Evolutionary conservation across 371 early-diverging fungal genomes (phyloP).

Genomic region (Amoeboaphelidium protococcarum): DNA sequence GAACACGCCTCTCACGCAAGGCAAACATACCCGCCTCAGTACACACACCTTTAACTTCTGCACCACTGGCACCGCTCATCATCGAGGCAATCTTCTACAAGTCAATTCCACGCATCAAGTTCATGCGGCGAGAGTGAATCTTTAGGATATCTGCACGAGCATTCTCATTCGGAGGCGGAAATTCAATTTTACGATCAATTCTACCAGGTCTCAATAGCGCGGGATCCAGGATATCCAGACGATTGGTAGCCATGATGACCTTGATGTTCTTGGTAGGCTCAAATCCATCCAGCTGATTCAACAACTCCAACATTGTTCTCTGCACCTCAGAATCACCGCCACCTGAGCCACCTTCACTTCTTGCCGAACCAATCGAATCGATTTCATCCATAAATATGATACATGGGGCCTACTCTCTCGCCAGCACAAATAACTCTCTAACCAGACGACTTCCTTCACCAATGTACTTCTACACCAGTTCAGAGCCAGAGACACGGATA

Average conservation of each 20-base stretch:
- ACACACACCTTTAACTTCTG: constrained; percentile 98
- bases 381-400: constrained; percentile 99
- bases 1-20: constrained; percentile 93
- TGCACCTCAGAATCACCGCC: constrained; percentile 94
- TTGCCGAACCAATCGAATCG: constrained; percentile 93
- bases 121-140: constrained; percentile 99
- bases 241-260: constrained; percentile 99
- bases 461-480: constrained; percentile 99
- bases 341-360: constrained; percentile 32
- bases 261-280: constrained; percentile 97
- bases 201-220: constrained; percentile 94
- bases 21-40: constrained; percentile 99
- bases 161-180: constrained; percentile 91
- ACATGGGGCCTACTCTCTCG: constrained; percentile 86
- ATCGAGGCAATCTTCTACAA: constrained; percentile 83
- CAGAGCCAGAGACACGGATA: constrained; percentile 95
- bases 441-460: constrained; percentile 99
- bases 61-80: constrained; percentile 88
- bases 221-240: constrained; percentile 94
- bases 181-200: constrained; percentile 99
- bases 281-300: constrained; percentile 96
- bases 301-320: constrained; percentile 66
- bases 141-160: constrained; percentile 95
- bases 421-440: constrained; percentile 98
- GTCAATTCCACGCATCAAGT: constrained; percentile 92